phyloP scores from a whole-genome alignment of 2,329 filamentous ascomycete genomes.

The Exophiala lecanii-corni region DNA sequence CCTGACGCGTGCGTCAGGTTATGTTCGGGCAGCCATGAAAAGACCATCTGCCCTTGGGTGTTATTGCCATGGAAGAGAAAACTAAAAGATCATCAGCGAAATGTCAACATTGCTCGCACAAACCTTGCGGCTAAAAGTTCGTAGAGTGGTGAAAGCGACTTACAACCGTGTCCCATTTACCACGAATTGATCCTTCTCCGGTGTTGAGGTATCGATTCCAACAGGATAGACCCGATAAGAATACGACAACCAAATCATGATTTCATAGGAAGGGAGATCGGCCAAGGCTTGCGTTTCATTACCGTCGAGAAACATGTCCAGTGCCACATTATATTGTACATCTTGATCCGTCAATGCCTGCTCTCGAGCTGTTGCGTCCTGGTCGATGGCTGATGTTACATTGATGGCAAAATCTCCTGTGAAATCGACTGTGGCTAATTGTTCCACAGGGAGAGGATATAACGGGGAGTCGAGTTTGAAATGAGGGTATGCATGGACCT shows the following conservation, averaged over 20 bases:
- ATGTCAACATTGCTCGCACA: no score
- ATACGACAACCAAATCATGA: constrained; percentile 12
- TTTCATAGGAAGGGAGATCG: constrained; percentile 4
- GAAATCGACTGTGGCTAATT: constrained; percentile 2
- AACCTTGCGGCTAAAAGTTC: no score
- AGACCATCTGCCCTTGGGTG: constrained; percentile 7
- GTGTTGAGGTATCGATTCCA: constrained; percentile 3
- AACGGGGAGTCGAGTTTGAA: constrained; percentile 7
- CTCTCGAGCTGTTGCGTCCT: background rate
- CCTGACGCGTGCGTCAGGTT: constrained; percentile 6
- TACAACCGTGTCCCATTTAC: constrained; percentile 10
- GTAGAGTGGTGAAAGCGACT: no score
- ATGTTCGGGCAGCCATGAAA: constrained; percentile 7
- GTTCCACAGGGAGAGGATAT: constrained; percentile 2
- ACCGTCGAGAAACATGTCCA: constrained; percentile 12
- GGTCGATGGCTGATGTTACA: constrained; percentile 1
- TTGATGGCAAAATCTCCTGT: constrained; percentile 1
- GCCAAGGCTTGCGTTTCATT: background rate
- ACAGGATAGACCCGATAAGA: constrained; percentile 7
- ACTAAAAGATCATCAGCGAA: constrained; percentile 1
- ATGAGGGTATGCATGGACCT: constrained; percentile 12
- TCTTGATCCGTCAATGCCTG: constrained; percentile 2
- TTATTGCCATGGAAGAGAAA: constrained; percentile 12
- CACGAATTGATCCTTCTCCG: constrained; percentile 8
- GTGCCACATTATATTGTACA: constrained; percentile 7